phyloP scores from a whole-genome alignment of 106 monocot genomes.

The Platanthera guangdongensis region DNA sequence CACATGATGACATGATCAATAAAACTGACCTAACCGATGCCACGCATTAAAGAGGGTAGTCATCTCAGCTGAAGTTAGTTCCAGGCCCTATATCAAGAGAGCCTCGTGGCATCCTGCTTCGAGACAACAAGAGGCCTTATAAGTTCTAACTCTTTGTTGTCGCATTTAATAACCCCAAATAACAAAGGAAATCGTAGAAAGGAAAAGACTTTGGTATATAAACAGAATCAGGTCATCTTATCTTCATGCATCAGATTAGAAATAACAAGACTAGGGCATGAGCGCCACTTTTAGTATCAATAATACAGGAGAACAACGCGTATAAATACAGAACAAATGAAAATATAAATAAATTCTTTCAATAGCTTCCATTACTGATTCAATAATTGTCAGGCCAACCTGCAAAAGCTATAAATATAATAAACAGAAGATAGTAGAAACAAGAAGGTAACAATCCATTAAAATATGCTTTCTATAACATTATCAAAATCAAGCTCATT shows the following conservation, averaged over 20 bases:
- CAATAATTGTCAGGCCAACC: conserved; percentile 5
- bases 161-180: conserved; percentile 46
- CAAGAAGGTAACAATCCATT: neutral
- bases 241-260: conserved; percentile 10
- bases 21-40: conserved; percentile 90
- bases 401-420: conserved; percentile 9
- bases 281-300: neutral
- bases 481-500: neutral
- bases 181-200: conserved; percentile 40
- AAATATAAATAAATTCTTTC: neutral
- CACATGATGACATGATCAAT: conserved; percentile 55
- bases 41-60: conserved; percentile 20
- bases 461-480: neutral
- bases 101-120: conserved; percentile 88
- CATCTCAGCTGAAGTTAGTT: conserved; percentile 79
- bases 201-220: conserved; percentile 13
- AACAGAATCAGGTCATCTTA: conserved; percentile 21
- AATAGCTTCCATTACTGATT: neutral
- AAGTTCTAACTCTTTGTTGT: conserved; percentile 40
- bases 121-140: conserved; percentile 73
- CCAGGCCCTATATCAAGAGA: conserved; percentile 71
- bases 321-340: neutral
- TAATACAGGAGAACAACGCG: neutral
- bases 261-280: conserved; percentile 1
- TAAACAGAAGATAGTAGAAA: neutral